Conservation (phyloP, 768 basidiomycete species). For the Pleurotus platypus region DNA sequence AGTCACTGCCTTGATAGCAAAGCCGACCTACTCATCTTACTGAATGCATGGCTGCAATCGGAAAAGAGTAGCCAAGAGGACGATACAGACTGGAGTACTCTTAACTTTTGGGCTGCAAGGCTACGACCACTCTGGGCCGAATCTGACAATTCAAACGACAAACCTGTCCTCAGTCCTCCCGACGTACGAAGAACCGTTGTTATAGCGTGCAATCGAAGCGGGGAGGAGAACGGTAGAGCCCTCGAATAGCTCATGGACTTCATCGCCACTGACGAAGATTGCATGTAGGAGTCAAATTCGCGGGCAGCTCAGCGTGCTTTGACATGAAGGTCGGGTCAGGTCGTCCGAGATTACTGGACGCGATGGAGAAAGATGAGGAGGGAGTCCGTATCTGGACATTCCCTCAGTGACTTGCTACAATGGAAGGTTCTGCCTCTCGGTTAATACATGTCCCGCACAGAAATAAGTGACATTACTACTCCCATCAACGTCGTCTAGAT, state of each 20-base stretch:
- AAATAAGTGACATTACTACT: too few species aligned
- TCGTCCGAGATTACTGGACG: slow-evolving; percentile 49
- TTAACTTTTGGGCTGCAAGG: slow-evolving; percentile 76
- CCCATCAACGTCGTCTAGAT: too few species aligned
- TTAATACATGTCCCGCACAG: too few species aligned
- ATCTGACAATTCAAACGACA: slow-evolving; percentile 9
- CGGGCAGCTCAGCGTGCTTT: slow-evolving; percentile 72
- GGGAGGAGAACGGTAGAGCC: slow-evolving; percentile 70
- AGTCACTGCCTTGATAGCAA: slow-evolving; percentile 50
- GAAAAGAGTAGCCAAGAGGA: slow-evolving; percentile 32
- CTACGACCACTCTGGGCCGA: slow-evolving; percentile 57
- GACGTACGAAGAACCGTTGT: slow-evolving; percentile 53
- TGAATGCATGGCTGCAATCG: slow-evolving; percentile 77
- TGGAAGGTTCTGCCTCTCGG: too few species aligned
- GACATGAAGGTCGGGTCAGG: slow-evolving; percentile 47
- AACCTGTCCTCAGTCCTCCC: not conserved
- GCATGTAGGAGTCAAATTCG: slow-evolving; percentile 61
- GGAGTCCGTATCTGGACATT: slow-evolving; percentile 50
- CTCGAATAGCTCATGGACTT: not conserved
- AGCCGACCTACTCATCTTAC: slow-evolving; percentile 61
- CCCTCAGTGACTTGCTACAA: too few species aligned
- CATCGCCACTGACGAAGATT: not conserved
- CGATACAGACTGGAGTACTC: slow-evolving; percentile 47
- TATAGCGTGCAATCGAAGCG: slow-evolving; percentile 75
- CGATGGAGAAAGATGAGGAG: slow-evolving; percentile 59